Evolutionary conservation across 129 eudicot genomes (phyloP), one percentile per base, ranked within the genome.

Genomic region (Chrysanthemum seticuspe): DNA sequence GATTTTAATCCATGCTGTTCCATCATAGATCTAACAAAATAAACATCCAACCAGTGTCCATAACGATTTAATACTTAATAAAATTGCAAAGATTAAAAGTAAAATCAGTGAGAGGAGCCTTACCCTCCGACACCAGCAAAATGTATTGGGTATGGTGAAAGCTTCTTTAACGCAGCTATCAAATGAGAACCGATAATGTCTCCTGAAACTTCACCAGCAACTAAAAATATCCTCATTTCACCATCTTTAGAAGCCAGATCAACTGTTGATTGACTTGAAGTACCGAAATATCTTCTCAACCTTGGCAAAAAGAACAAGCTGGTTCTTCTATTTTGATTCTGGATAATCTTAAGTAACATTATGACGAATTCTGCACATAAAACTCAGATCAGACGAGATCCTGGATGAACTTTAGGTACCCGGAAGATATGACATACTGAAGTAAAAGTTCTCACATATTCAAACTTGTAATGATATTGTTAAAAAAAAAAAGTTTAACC

Each of bases 191-290:
- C 96, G 16, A 90, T 84, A 27, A 76, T 76, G 65, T 94, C 98
- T 12, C 98, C 98, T 10, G 98, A 94, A 81, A 90, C 96, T 72
- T 94, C 98, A 34, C 98, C 98, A 13, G 98, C 96, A 67, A 94
- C 97, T 71, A 90, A 75, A 70, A 94, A 90, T n/a, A 90, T 91
- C 81, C 97, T 90, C 69, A 90, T 74, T 76, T 90, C 93, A 52
- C 98, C 98, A 72, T 86, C 96, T 83, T 83, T 90, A 40, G 86
- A 74, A 70, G 89, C 98, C 83, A 77, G 10, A 70, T 87, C 95
- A 62, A 87, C 70, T 11, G 85, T 84, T 65, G 86, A 70, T 49
- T 79, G 80, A 47, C 82, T 81, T 23, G 84, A 82, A 80, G 72
- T 73, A 18, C 89, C 90, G 13, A 90, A 45, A 34, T 71, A 77